Conservation (phyloP, 306 rosid genomes). For the Vigna nakashimae region DNA sequence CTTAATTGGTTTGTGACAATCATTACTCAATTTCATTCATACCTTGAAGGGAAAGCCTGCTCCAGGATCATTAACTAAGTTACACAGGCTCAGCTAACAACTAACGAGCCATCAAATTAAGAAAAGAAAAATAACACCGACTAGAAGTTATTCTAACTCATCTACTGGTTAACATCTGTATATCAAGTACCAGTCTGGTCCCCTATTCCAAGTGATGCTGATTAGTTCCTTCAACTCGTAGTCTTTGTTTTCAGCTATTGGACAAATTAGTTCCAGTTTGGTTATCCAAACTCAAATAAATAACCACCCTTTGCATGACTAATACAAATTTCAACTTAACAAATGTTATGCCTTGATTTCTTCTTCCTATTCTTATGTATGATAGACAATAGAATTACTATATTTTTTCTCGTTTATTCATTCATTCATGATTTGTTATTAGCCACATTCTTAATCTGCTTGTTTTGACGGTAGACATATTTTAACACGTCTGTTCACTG, state of each 20-base stretch:
- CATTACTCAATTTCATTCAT: not conserved
- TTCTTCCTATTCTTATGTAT: not conserved
- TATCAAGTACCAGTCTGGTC: not conserved
- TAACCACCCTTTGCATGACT: not conserved
- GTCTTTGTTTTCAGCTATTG: not conserved
- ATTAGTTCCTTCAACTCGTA: not conserved
- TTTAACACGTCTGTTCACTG: not conserved
- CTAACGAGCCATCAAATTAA: not conserved
- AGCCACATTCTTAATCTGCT: not conserved
- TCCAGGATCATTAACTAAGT: not conserved
- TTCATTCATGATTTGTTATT: slow-evolving; percentile 31
- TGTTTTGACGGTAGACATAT: slow-evolving; percentile 25
- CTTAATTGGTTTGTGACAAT: not conserved
- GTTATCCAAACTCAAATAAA: slow-evolving; percentile 5
- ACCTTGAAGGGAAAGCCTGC: not conserved
- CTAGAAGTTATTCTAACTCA: slow-evolving; percentile 9
- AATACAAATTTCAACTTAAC: not conserved
- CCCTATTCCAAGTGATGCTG: not conserved
- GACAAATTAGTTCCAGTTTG: not conserved
- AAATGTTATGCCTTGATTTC: not conserved
- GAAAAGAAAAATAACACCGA: not conserved
- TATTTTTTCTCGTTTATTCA: not conserved
- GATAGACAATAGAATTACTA: not conserved
- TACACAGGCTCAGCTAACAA: not conserved
- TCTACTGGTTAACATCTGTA: not conserved